A percentile compares a stretch with the other conserved stretches of the same genome.
These are phyloP conservation scores for Penicillium pulvis DNA, from an alignment of 495 filamentous ascomycete genomes.

Conservation along the genomic window DNA sequence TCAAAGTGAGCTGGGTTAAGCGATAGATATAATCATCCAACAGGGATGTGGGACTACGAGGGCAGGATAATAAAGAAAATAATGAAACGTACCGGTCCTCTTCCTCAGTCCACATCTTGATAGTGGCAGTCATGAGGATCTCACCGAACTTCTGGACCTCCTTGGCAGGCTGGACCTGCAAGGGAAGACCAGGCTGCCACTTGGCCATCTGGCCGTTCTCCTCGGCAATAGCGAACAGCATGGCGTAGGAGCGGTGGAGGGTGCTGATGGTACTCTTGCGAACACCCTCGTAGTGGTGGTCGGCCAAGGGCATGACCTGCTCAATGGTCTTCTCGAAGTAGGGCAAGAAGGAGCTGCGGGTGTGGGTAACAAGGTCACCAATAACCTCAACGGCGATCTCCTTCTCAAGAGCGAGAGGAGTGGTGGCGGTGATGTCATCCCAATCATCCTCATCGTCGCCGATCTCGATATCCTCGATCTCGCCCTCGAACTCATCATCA, in stretches of 20 bases:
- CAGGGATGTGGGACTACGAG: slow-evolving; percentile 15
- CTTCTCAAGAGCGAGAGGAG: slow-evolving; percentile 89
- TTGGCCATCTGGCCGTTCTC: slow-evolving; percentile 75
- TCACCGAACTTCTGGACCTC: slow-evolving; percentile 86
- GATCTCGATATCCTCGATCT: slow-evolving; percentile 64
- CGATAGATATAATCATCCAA: slow-evolving; percentile 82
- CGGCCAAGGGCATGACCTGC: slow-evolving; percentile 72
- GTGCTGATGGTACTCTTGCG: slow-evolving; percentile 88
- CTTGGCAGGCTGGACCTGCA: slow-evolving; percentile 72
- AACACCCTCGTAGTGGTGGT: slow-evolving; percentile 91
- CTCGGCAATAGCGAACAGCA: slow-evolving; percentile 83
- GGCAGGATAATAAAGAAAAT: slow-evolving; percentile 33
- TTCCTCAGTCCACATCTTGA: slow-evolving; percentile 85
- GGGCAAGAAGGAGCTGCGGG: slow-evolving; percentile 73
- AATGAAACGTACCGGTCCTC: slow-evolving; percentile 74
- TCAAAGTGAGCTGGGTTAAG: slow-evolving; percentile 99
- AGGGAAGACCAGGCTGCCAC: slow-evolving; percentile 86
- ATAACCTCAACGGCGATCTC: slow-evolving; percentile 95
- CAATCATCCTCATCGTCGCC: slow-evolving; percentile 80
- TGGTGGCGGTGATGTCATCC: slow-evolving; percentile 80
- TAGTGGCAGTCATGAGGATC: slow-evolving; percentile 80
- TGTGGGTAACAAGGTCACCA: slow-evolving; percentile 87
- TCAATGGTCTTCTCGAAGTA: slow-evolving; percentile 92
- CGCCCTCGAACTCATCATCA: slow-evolving; percentile 57
- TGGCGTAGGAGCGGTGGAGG: slow-evolving; percentile 89